Base-by-base conservation (phyloP, 495 filamentous ascomycete species). In the Trichoderma virens region DNA sequence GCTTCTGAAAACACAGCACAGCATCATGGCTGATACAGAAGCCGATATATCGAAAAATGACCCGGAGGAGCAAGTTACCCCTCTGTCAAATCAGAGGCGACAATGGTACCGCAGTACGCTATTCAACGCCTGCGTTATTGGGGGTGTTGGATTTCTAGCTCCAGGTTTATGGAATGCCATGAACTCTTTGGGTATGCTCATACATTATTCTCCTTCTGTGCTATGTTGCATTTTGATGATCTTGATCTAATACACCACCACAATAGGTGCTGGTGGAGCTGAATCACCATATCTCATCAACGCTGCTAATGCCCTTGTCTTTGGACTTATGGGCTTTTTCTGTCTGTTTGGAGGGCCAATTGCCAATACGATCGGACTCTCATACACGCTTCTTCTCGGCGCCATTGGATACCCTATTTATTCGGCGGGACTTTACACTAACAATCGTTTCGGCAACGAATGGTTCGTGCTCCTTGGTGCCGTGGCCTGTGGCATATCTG, bases 131-230 rank as follows among this genome's bases (percentile, higher is more conserved):
- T 62, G 67, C 5, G 67, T 70, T 4, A 67, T 70, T 1, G 67
- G 69, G 3, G 64, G 65, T 20, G 68, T 67, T 41, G 65, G 67
- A 18, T 70, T 70, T 62, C 68, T 65, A 18, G 68, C 68, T 61
- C 79, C 80, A 13, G 80, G 79, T 2, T 80, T 83, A 51, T 83
- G 79, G 80, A 79, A 73, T 59, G 79, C 80, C 2, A 69, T 83
- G 59, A 81, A 80, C 62, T 79, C 73, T 2, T 74, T 80, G 8
- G 80, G 80, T 47, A 79, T 79, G 0, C 78, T 79, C 78, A 4
- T 76, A 77, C 60, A 78, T 27, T 0, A 30, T 56, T 1, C 2
- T 6, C 23, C 6, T 25, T 2, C 9, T 51, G 13, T 51, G 45
- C 16, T 25, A 51, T 25, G 1, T 20, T 51, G 16, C 45, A 25